Percentiles rank a stretch among this genome's conserved stretches.
Evolutionary conservation across 2,329 filamentous ascomycete genomes (phyloP).

Genomic region (Dothideomycetes sp.): DNA sequence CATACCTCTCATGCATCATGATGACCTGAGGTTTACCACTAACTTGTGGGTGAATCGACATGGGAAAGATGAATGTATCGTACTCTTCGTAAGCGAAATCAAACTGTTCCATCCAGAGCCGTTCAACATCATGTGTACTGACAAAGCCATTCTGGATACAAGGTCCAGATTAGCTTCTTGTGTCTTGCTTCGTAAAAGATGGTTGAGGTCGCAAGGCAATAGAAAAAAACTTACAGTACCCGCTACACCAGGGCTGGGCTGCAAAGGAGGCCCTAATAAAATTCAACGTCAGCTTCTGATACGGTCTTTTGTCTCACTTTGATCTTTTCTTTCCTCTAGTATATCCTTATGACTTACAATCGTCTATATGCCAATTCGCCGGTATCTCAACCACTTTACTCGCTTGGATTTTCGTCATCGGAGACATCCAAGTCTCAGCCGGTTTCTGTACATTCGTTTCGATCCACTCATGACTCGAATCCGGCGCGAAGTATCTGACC

Average conservation of each 20-base stretch:
- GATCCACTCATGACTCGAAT: conserved; percentile 21
- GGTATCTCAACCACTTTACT: conserved; percentile 37
- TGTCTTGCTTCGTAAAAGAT: background rate
- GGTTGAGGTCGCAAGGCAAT: background rate
- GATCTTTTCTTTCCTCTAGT: background rate
- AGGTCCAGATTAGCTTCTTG: too few species aligned
- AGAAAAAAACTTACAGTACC: conserved; percentile 15
- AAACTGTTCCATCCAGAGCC: conserved; percentile 40
- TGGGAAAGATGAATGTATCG: conserved; percentile 39
- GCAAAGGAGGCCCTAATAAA: conserved; percentile 33
- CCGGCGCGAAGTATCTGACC: conserved; percentile 20
- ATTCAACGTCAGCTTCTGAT: too few species aligned
- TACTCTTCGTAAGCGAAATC: conserved; percentile 38
- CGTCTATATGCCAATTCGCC: conserved; percentile 40
- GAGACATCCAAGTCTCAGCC: conserved; percentile 31
- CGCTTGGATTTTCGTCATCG: conserved; percentile 26
- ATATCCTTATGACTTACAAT: conserved; percentile 22
- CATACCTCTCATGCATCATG: conserved; percentile 35
- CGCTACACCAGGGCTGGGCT: conserved; percentile 24
- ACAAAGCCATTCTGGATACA: conserved; percentile 37
- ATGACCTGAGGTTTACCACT: conserved; percentile 40
- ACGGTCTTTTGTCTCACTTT: too few species aligned
- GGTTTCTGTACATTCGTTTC: conserved; percentile 26
- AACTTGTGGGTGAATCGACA: conserved; percentile 41
- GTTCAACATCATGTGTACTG: conserved; percentile 33